A percentile compares a stretch with the other conserved stretches of the same genome.
Conservation (phyloP, 2,329 filamentous ascomycete species). For the Talaromyces sp. region DNA sequence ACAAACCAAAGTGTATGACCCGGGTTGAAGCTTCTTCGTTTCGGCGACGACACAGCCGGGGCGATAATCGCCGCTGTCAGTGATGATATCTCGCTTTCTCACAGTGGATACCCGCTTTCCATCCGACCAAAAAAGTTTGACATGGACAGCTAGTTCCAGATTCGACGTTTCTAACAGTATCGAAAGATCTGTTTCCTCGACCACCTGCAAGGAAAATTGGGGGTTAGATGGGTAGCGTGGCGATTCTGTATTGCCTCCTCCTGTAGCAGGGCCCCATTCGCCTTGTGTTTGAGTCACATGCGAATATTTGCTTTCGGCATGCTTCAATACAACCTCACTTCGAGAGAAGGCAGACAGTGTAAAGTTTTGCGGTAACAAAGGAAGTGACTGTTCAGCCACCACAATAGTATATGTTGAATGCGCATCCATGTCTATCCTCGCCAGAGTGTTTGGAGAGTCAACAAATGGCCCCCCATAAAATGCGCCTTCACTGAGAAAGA, state of each 20-base stretch:
- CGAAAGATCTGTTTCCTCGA: constrained; percentile 58
- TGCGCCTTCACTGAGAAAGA: constrained; percentile 68
- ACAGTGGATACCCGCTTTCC: constrained; percentile 68
- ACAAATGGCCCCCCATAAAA: constrained; percentile 78
- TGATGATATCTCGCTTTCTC: constrained; percentile 68
- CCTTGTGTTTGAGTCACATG: constrained; percentile 56
- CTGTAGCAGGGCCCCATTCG: constrained; percentile 71
- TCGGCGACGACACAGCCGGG: constrained; percentile 70
- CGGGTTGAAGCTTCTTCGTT: constrained; percentile 56
- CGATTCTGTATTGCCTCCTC: constrained; percentile 77
- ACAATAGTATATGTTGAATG: constrained; percentile 57
- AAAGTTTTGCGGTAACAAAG: constrained; percentile 71
- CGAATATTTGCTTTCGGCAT: constrained; percentile 57
- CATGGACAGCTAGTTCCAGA: constrained; percentile 69
- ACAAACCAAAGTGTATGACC: constrained; percentile 80
- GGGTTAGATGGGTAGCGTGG: constrained; percentile 78
- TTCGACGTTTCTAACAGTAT: constrained; percentile 67
- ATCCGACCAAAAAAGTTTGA: constrained; percentile 75
- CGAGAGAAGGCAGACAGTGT: constrained; percentile 79
- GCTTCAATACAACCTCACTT: constrained; percentile 54
- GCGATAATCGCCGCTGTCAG: constrained; percentile 83
- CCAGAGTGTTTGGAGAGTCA: constrained; percentile 86
- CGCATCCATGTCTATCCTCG: constrained; percentile 62
- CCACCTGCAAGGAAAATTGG: constrained; percentile 64
- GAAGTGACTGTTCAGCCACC: constrained; percentile 72